A percentile compares a stretch with the other conserved stretches of the same genome.
Evolutionary conservation across 345 rosid genomes (phyloP).

Genomic region (Populus alba): DNA sequence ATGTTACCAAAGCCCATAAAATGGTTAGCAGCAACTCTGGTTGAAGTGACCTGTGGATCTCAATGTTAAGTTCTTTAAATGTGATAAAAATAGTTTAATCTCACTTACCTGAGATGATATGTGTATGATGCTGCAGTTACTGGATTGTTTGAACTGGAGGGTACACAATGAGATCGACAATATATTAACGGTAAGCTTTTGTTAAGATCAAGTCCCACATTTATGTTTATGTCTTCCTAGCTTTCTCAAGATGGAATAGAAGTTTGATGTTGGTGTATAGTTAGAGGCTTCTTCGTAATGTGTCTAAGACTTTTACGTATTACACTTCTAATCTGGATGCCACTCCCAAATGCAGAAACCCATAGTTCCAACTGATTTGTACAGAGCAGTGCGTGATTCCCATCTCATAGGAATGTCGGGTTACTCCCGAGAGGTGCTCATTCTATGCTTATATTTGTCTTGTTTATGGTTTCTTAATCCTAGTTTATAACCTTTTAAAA

Average conservation of each 20-base stretch:
- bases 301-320: neutral
- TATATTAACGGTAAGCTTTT: conserved; percentile 63
- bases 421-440: conserved; percentile 79
- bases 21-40: conserved; percentile 52
- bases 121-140: conserved; percentile 52
- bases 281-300: neutral
- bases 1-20: conserved; percentile 77
- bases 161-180: conserved; percentile 74
- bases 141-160: conserved; percentile 89
- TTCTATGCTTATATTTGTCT: conserved; percentile 10
- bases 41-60: neutral
- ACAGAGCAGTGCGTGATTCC: conserved; percentile 74
- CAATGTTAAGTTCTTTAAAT: neutral
- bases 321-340: conserved; percentile 16
- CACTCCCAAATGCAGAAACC: conserved; percentile 59
- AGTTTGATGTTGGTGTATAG: neutral
- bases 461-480: neutral
- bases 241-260: neutral
- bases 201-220: neutral
- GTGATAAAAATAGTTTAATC: conserved; percentile 5
- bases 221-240: neutral
- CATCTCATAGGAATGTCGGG: conserved; percentile 95
- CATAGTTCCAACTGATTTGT: conserved; percentile 68
- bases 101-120: conserved; percentile 8
- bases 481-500: neutral